Conservation (phyloP, 768 basidiomycete genomes). For the Rubroboletus satanas region DNA sequence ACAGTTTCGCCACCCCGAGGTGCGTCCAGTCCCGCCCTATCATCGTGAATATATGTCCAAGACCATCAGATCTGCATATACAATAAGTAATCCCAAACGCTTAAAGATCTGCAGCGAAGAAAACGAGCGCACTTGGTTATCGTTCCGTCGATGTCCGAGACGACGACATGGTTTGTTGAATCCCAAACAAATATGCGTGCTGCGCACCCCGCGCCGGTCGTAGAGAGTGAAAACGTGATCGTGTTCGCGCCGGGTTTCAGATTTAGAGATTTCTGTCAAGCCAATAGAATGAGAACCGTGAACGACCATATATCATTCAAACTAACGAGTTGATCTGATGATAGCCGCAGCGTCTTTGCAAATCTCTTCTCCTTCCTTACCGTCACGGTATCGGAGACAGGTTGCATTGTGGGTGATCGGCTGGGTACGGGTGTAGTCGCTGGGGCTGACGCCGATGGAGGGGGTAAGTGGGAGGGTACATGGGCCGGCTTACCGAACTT, state of each 20-base stretch:
- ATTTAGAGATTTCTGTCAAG: slow-evolving; percentile 70
- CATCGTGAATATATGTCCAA: slow-evolving; percentile 96
- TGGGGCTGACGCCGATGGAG: slow-evolving; percentile 41
- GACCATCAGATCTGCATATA: slow-evolving; percentile 75
- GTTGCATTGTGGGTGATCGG: slow-evolving; percentile 25
- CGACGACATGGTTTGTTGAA: slow-evolving; percentile 80
- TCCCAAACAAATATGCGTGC: slow-evolving; percentile 97
- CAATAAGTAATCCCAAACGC: not conserved
- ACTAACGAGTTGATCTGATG: slow-evolving; percentile 89
- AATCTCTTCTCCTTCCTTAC: slow-evolving; percentile 48
- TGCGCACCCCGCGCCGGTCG: slow-evolving; percentile 81
- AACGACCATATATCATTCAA: not conserved
- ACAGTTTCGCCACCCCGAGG: slow-evolving; percentile 92
- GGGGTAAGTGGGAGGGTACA: slow-evolving; percentile 3
- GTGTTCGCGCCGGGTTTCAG: slow-evolving; percentile 85
- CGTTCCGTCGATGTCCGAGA: slow-evolving; percentile 98
- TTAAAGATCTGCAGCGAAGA: not conserved
- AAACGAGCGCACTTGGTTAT: slow-evolving; percentile 82
- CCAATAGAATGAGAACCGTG: not conserved
- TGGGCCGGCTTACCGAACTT: slow-evolving; percentile 1
- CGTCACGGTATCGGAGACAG: slow-evolving; percentile 18
- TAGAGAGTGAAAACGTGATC: slow-evolving; percentile 89
- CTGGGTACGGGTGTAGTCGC: slow-evolving; percentile 41
- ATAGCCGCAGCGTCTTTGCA: slow-evolving; percentile 88
- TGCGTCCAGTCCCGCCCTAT: slow-evolving; percentile 99